Conservation (phyloP, 768 basidiomycete species). For the Albatrellus ellisii region DNA sequence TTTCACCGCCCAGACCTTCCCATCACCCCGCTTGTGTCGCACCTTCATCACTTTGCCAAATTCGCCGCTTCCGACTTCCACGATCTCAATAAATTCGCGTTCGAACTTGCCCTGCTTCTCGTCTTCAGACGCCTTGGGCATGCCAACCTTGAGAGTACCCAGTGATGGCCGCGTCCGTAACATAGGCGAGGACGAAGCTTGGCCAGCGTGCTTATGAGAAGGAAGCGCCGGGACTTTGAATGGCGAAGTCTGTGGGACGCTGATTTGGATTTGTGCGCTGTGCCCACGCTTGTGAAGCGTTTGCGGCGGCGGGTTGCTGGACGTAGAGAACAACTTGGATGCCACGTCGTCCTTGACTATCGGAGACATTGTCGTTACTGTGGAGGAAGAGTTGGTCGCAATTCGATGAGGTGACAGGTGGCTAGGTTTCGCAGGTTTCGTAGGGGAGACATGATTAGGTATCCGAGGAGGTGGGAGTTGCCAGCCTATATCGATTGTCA, state of each 20-base stretch:
- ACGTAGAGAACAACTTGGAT: neutral
- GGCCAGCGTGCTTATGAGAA: constrained; percentile 3
- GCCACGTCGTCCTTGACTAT: constrained; percentile 7
- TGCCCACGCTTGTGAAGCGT: constrained; percentile 2
- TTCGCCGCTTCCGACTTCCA: constrained; percentile 80
- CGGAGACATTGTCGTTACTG: constrained; percentile 12
- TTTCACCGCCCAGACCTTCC: constrained; percentile 73
- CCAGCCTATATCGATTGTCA: constrained; percentile 31
- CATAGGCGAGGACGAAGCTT: constrained; percentile 6
- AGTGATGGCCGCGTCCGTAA: constrained; percentile 15
- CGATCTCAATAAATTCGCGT: constrained; percentile 66
- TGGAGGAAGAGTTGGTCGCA: constrained; percentile 41
- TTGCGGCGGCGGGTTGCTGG: neutral
- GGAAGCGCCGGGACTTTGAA: neutral
- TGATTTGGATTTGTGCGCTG: neutral
- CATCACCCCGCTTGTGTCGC: constrained; percentile 42
- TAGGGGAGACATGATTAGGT: constrained; percentile 36
- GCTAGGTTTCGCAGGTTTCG: constrained; percentile 22
- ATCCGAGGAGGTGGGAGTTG: constrained; percentile 36
- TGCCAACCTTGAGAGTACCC: neutral
- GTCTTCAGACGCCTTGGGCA: constrained; percentile 21
- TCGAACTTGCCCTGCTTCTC: constrained; percentile 60
- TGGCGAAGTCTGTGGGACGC: neutral
- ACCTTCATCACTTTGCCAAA: constrained; percentile 91
- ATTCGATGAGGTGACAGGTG: constrained; percentile 31